Percentiles rank a stretch among this genome's conserved stretches.
Conservation (phyloP, 306 rosid genomes). For the Medicago arabica region DNA sequence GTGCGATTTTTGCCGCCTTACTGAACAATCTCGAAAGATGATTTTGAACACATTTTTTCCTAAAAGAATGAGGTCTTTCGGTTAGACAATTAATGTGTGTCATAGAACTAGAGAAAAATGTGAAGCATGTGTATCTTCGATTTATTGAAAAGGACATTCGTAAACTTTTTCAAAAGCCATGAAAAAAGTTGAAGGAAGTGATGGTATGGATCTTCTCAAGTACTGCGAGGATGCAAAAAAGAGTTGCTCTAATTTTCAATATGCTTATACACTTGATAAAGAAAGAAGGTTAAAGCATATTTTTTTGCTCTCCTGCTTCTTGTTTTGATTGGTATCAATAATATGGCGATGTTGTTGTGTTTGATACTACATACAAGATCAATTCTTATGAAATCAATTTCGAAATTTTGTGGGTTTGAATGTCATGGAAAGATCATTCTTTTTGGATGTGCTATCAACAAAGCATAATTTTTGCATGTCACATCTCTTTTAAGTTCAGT, state of each 20-base stretch:
- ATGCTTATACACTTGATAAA: not conserved
- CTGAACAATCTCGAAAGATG: not conserved
- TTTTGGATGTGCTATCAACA: conserved; percentile 7
- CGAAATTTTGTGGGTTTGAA: not conserved
- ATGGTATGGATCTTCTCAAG: not conserved
- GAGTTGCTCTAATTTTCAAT: not conserved
- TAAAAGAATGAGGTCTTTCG: not conserved
- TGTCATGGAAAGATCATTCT: not conserved
- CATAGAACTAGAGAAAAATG: conserved; percentile 6
- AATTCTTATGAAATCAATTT: not conserved
- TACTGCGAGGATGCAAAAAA: not conserved
- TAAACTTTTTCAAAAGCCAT: not conserved
- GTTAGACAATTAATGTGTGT: not conserved
- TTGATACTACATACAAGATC: not conserved
- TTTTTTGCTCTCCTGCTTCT: not conserved
- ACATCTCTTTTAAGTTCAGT: conserved; percentile 8
- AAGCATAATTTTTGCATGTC: not conserved
- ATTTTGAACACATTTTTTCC: not conserved
- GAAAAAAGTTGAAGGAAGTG: not conserved
- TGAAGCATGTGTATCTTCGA: conserved; percentile 10
- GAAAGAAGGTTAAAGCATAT: not conserved
- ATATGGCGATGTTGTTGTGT: not conserved
- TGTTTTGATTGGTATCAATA: not conserved
- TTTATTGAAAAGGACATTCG: not conserved
- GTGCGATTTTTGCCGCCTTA: not conserved